Evolutionary conservation across 148 eudicot species (phyloP).

Genomic region (Diospyros lotus): DNA sequence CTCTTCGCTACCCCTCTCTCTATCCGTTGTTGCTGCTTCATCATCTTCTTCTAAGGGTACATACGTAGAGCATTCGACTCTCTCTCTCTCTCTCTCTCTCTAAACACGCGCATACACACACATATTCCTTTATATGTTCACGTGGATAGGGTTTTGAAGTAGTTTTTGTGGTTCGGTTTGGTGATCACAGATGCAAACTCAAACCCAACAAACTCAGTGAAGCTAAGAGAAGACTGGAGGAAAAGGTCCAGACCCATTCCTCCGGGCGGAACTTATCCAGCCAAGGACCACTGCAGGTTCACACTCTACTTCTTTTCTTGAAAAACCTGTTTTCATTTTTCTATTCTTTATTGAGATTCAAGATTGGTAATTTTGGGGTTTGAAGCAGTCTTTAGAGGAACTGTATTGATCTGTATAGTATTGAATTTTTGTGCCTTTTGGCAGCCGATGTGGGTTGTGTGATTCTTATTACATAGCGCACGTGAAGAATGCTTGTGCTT

Average conservation of each 20-base stretch:
- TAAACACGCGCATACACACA: neutral
- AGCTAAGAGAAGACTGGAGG: slow-evolving; percentile 82
- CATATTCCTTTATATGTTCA: too few relatives aligned
- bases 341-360: too few relatives aligned
- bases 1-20: neutral
- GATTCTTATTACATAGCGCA: slow-evolving; percentile 93
- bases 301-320: neutral
- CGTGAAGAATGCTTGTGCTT: slow-evolving; percentile 95
- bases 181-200: slow-evolving; percentile 24
- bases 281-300: slow-evolving; percentile 96
- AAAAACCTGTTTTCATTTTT: neutral
- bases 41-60: slow-evolving; percentile 2
- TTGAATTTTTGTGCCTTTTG: slow-evolving; percentile 12
- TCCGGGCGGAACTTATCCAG: slow-evolving; percentile 90
- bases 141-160: neutral
- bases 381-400: neutral
- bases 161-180: neutral
- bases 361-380: neutral
- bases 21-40: neutral
- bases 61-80: neutral
- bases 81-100: slow-evolving; percentile 12
- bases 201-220: slow-evolving; percentile 29
- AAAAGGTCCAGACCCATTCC: slow-evolving; percentile 69
- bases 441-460: slow-evolving; percentile 86
- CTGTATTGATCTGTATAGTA: neutral